These are phyloP conservation scores for Fragilariopsis cylindrus DNA, from an alignment of 108 stramenopile genomes.

Conservation along the genomic window DNA sequence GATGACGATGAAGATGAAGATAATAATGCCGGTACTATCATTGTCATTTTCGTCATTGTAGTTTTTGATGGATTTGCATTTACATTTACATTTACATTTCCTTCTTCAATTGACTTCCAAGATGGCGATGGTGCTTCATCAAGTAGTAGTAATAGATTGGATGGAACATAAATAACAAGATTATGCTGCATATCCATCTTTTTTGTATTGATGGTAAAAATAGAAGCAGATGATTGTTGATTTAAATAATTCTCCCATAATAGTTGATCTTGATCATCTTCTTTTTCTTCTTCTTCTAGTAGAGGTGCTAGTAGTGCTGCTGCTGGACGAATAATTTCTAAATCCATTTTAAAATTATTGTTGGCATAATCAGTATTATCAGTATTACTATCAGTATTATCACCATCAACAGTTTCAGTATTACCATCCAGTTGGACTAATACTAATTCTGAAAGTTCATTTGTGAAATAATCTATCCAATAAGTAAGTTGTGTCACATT, in stretches of 20 bases:
- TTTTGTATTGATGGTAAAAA: neutral
- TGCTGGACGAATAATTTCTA: neutral
- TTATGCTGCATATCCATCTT: too few relatives aligned
- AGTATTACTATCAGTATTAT: neutral
- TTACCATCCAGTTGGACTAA: neutral
- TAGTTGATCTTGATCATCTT: too few relatives aligned
- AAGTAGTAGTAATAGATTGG: neutral
- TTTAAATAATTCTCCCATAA: too few relatives aligned
- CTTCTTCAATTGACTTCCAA: neutral
- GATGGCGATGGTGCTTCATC: neutral
- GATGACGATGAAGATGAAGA: neutral
- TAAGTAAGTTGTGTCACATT: neutral
- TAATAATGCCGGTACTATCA: too few relatives aligned
- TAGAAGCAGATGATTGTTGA: too few relatives aligned
- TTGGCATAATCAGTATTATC: neutral
- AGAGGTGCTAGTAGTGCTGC: neutral
- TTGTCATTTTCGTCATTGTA: neutral
- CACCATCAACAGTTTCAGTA: neutral
- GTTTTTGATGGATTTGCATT: neutral
- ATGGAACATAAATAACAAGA: neutral
- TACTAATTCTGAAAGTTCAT: neutral
- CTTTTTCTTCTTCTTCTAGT: neutral
- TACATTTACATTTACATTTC: neutral
- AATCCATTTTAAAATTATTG: neutral
- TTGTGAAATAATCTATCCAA: neutral